Conservation (phyloP, 768 basidiomycete genomes). For the Kwoniella sp. region DNA sequence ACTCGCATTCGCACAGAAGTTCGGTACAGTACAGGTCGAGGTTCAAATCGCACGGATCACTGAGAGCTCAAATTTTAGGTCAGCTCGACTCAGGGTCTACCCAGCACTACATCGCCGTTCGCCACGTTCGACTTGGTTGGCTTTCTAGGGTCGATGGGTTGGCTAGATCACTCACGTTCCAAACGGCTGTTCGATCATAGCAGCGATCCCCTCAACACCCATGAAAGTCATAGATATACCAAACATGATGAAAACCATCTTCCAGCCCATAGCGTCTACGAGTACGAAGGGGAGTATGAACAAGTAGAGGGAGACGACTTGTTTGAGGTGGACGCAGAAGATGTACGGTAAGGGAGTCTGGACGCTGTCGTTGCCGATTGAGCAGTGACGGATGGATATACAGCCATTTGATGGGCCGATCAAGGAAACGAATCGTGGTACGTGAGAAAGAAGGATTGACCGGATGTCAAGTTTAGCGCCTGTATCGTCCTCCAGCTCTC, state of each 20-base stretch:
- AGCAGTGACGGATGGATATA: no score
- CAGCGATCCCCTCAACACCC: constrained; percentile 83
- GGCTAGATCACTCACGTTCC: constrained; percentile 76
- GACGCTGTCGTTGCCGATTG: no score
- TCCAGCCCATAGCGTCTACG: constrained; percentile 76
- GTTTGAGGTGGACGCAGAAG: constrained; percentile 81
- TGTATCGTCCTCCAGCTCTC: no score
- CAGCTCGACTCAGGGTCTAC: no score
- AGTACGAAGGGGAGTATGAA: constrained; percentile 87
- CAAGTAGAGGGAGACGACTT: constrained; percentile 90
- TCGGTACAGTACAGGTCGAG: constrained; percentile 80
- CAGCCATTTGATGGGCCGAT: no score
- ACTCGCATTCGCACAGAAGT: constrained; percentile 82
- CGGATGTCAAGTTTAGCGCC: no score
- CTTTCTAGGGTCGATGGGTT: no score
- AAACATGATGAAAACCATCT: constrained; percentile 79
- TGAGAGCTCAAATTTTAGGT: constrained; percentile 5
- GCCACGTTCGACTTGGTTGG: no score
- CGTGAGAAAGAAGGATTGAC: no score
- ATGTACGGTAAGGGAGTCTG: constrained; percentile 46
- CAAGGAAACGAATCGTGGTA: no score
- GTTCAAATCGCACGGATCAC: constrained; percentile 52
- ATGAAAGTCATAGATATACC: constrained; percentile 56
- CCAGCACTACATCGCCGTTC: no score
- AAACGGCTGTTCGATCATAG: constrained; percentile 93